phyloP scores from a whole-genome alignment of 129 eudicot species.

The Smallanthus sonchifolius region DNA sequence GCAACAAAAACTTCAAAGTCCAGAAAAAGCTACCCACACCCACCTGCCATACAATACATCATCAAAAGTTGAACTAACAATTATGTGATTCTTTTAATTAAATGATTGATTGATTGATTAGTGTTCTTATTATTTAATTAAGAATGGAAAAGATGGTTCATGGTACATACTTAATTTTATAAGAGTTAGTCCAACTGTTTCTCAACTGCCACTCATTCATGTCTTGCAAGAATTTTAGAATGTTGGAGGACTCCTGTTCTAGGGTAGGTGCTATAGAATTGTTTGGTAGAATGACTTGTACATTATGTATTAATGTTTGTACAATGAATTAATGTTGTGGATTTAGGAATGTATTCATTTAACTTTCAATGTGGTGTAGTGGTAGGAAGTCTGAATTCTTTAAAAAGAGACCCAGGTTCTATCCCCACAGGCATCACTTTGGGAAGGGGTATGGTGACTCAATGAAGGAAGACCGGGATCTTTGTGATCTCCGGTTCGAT shows the following conservation, averaged over 20 bases:
- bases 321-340: conserved; percentile 3
- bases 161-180: neutral
- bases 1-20: conserved; percentile 19
- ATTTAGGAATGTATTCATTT: conserved; percentile 23
- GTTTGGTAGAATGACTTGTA: conserved; percentile 5
- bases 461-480: too few relatives aligned
- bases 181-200: conserved; percentile 36
- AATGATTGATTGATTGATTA: conserved; percentile 1
- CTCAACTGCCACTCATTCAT: conserved; percentile 32
- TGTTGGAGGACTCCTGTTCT: conserved; percentile 3
- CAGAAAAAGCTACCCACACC: conserved; percentile 10
- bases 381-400: too few relatives aligned
- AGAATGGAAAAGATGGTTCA: conserved; percentile 2
- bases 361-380: too few relatives aligned
- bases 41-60: conserved; percentile 26
- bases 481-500: too few relatives aligned
- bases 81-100: conserved; percentile 19
- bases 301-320: neutral
- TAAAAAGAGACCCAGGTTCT: too few relatives aligned
- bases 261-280: conserved; percentile 14
- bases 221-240: conserved; percentile 22
- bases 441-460: too few relatives aligned
- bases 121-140: conserved; percentile 3
- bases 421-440: too few relatives aligned
- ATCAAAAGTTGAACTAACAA: conserved; percentile 27